phyloP scores from a whole-genome alignment of 2,329 filamentous ascomycete genomes.

The Balansia obtecta region DNA sequence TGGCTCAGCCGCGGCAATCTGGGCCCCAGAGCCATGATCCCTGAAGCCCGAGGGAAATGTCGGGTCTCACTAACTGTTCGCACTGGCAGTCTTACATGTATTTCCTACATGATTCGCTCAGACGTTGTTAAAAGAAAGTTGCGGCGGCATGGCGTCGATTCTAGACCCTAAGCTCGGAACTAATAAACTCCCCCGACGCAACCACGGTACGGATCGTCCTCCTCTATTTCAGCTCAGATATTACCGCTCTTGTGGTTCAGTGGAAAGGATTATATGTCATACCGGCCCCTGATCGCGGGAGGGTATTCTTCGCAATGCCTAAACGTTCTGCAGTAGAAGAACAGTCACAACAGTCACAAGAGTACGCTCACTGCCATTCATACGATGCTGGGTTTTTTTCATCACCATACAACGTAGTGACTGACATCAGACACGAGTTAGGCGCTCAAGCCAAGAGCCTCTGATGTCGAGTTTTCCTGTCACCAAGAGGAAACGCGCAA shows the following conservation, averaged over 20 bases:
- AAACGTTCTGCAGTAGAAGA: neutral
- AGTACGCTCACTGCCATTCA: neutral
- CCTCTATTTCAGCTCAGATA: neutral
- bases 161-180: neutral
- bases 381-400: neutral
- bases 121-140: neutral
- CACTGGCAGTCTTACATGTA: conserved; percentile 1
- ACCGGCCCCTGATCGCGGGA: neutral
- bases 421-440: neutral
- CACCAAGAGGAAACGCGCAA: conserved; percentile 7
- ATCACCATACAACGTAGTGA: neutral
- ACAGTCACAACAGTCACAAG: neutral
- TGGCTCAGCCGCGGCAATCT: conserved; percentile 4
- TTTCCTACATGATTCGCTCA: neutral
- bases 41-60: neutral
- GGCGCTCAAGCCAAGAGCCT: conserved; percentile 1
- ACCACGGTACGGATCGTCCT: neutral
- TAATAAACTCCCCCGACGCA: neutral
- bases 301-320: neutral
- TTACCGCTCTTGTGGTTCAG: neutral
- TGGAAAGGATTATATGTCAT: neutral
- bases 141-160: conserved; percentile 1
- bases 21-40: neutral
- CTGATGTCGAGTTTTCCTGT: conserved; percentile 9
- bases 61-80: conserved; percentile 1